Percentiles rank a stretch among this genome's conserved stretches.
Evolutionary conservation across 2,329 filamentous ascomycete genomes (phyloP).

Genomic region (Arthroderma uncinatum): DNA sequence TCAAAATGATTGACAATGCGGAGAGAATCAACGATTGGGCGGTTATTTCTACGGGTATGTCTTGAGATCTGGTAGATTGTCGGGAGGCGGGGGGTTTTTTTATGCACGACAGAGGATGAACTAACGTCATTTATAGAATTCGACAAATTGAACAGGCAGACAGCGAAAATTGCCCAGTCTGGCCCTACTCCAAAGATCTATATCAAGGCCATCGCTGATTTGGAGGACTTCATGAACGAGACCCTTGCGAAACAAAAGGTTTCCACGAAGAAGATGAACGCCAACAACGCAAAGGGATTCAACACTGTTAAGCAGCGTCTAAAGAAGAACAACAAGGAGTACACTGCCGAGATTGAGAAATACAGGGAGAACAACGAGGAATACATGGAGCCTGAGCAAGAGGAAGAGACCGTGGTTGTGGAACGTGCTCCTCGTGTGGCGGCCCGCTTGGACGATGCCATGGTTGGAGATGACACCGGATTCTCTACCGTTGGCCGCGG

Average conservation of each 20-base stretch:
- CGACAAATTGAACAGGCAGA: constrained; percentile 84
- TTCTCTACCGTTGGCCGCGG: constrained; percentile 83
- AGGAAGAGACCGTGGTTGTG: constrained; percentile 50
- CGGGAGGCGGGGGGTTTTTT: background rate
- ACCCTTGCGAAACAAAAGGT: constrained; percentile 92
- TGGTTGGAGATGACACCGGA: constrained; percentile 63
- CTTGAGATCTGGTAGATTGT: background rate
- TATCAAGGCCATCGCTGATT: constrained; percentile 81
- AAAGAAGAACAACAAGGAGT: constrained; percentile 97
- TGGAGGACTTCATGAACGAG: constrained; percentile 92
- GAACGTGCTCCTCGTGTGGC: constrained; percentile 43
- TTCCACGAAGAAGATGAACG: constrained; percentile 96
- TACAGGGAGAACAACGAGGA: constrained; percentile 76
- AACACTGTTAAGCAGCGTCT: constrained; percentile 97
- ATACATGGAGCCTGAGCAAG: constrained; percentile 77
- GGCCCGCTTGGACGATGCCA: constrained; percentile 33
- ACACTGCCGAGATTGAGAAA: constrained; percentile 72
- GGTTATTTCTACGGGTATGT: constrained; percentile 73
- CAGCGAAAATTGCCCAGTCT: constrained; percentile 63
- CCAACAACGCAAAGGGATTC: constrained; percentile 81
- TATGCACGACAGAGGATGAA: background rate
- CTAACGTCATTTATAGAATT: constrained; percentile 52
- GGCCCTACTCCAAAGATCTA: constrained; percentile 80
- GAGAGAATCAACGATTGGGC: constrained; percentile 98
- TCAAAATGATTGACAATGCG: constrained; percentile 88